Percentiles rank a stretch among this genome's conserved stretches.
phyloP scores from a whole-genome alignment of 768 basidiomycete genomes.

The Hortiboletus campestris region DNA sequence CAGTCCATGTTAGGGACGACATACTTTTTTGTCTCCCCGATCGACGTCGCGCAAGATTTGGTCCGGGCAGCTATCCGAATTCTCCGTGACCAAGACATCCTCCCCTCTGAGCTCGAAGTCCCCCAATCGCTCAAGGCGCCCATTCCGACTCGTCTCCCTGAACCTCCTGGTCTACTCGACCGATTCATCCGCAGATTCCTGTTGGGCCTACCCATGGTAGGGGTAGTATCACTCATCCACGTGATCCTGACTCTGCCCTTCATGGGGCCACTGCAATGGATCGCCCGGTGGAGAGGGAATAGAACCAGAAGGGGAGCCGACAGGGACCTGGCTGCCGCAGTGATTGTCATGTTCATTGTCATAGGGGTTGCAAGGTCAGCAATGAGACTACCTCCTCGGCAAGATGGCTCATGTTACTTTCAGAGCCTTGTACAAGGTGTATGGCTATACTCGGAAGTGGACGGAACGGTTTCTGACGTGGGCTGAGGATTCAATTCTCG shows the following conservation, averaged over 20 bases:
- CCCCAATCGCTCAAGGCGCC: slow-evolving; percentile 15
- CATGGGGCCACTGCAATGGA: slow-evolving; percentile 66
- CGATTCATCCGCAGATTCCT: slow-evolving; percentile 69
- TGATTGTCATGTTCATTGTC: slow-evolving; percentile 59
- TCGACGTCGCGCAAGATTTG: slow-evolving; percentile 58
- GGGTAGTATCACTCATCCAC: slow-evolving; percentile 72
- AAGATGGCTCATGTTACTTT: slow-evolving; percentile 11
- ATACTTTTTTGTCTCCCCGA: slow-evolving; percentile 49
- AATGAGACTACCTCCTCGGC: neutral
- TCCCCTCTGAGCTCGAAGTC: slow-evolving; percentile 30
- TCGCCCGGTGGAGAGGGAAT: slow-evolving; percentile 63
- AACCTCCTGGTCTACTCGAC: slow-evolving; percentile 47
- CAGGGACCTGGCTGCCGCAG: slow-evolving; percentile 62
- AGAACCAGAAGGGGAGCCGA: slow-evolving; percentile 51
- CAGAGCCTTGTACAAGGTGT: slow-evolving; percentile 73
- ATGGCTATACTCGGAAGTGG: slow-evolving; percentile 55
- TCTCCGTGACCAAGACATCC: slow-evolving; percentile 53
- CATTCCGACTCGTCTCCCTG: slow-evolving; percentile 20
- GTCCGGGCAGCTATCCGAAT: slow-evolving; percentile 62
- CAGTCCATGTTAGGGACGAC: slow-evolving; percentile 36
- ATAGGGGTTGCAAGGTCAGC: slow-evolving; percentile 62
- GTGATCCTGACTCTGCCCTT: slow-evolving; percentile 65
- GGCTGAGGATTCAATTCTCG: slow-evolving; percentile 79
- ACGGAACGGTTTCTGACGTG: slow-evolving; percentile 62
- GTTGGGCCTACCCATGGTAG: slow-evolving; percentile 74